Evolutionary conservation across 148 eudicot genomes (phyloP), one percentile per base, ranked within the genome.

Genomic region (Persicaria maculosa): DNA sequence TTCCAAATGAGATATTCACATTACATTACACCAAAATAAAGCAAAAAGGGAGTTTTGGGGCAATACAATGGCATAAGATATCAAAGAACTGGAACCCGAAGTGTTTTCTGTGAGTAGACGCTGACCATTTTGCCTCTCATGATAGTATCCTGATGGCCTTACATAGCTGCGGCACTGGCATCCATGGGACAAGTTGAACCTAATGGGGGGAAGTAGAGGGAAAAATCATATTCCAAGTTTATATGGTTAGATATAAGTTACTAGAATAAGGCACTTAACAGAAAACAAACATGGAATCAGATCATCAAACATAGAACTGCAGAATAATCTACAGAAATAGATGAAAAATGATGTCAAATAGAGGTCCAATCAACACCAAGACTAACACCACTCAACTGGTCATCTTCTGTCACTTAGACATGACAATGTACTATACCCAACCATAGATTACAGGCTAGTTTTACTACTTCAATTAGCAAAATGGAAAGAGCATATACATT

Each of bases 11-110:
- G 14, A 68, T 31, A 43, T 43, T 16, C 75, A 70, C 45, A 78
- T 53, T 46, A 54, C 67, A 64, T 10, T 36, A 36, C 36, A 64
- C 43, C 68, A 64, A 44, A 77, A 46, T 70, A 53, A 76, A 50
- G 71, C 20, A 61, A 40, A 45, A 48, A 65, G 9, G 15, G 65
- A 70, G 65, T 77, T 65, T 19, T 72, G 71, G 74, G 69, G 54
- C 78, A 80, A 77, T 90, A 91, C 96, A 78, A 88, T 71, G 55
- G 80, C 77, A 80, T 74, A 83, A 44, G 65, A 31, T 71, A 74
- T 59, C 84, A 81, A 71, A 68, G 85, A 74, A 61, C 79, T 79
- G 54, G 73, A 17, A 47, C 73, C 54, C 54, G 40, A 19, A 47
- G 53, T 67, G 70, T 65, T 50, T 65, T 75, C 81, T 17, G 80